Conservation (phyloP, 768 basidiomycete species). For the Zangia roseola region DNA sequence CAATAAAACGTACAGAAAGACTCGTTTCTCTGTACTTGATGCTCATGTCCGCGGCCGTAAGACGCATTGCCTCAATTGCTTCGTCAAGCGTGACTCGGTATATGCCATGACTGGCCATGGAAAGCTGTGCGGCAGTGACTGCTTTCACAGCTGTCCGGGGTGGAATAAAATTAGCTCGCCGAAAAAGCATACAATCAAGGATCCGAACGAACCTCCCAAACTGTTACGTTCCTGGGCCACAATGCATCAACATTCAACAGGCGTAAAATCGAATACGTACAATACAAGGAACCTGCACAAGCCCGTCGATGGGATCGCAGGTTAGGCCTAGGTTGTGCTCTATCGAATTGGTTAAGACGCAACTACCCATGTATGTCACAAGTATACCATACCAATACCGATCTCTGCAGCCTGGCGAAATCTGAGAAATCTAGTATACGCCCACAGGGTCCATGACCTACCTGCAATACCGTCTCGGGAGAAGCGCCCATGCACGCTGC, state of each 20-base stretch:
- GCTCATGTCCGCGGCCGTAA: conserved; percentile 94
- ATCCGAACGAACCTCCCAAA: conserved; percentile 64
- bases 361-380: background rate
- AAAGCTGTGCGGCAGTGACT: conserved; percentile 90
- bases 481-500: conserved; percentile 93
- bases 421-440: background rate
- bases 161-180: conserved; percentile 6
- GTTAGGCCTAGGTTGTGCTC: conserved; percentile 88
- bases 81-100: conserved; percentile 90
- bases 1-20: conserved; percentile 61
- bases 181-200: background rate
- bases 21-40: conserved; percentile 95
- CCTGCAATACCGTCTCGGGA: conserved; percentile 80
- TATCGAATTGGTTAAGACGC: conserved; percentile 26
- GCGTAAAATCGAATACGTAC: conserved; percentile 38
- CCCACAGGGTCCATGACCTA: conserved; percentile 24
- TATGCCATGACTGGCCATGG: conserved; percentile 87
- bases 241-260: conserved; percentile 1
- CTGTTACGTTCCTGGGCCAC: conserved; percentile 72
- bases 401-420: conserved; percentile 73
- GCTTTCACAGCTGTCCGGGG: conserved; percentile 75
- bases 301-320: conserved; percentile 91
- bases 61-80: conserved; percentile 92
- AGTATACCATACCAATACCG: conserved; percentile 65
- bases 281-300: conserved; percentile 95